Evolutionary conservation across 1,284 basidiomycete species (phyloP), one percentile per base, ranked within the genome.

Genomic region (Lignosus rhinocerotis): DNA sequence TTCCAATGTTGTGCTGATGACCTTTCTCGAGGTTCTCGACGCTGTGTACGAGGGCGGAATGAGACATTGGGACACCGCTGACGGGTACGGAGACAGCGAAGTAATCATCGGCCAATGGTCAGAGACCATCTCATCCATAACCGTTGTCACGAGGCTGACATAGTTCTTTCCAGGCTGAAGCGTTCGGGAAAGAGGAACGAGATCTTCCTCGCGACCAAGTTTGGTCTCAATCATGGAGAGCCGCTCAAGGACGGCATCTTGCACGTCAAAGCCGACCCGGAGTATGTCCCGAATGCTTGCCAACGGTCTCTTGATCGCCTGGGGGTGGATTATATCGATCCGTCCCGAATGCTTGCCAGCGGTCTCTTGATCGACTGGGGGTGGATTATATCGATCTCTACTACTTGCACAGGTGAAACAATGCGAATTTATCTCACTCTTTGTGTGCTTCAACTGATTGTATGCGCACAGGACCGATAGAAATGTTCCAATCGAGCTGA

Each of bases 141-240:
- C 9, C 34, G 2, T 36, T 10, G 14, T 36, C 34, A 16, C 34
- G 9, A 16, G 14, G 11, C 11, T 36, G 2, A 36, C 34, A 36
- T 2, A 6, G 2, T 11, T 4, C 6, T 41, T 25, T 33, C 0
- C 46, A 75, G 75, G 75, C 73, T 78, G 64, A 72, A 72, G 54
- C 68, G 62, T 19, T 73, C 72, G 0, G 76, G 75, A 6, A 76
- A 75, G 65, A 69, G 76, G 9, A 62, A 70, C 51, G 67, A 77
- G 50, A 75, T 80, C 45, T 80, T 80, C 67, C 70, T 81, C 6
- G 79, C 77, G 3, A 80, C 79, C 50, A 81, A 80, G 66, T 78
- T 76, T 42, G 76, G 75, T 0, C 14, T 75, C 76, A 44, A 73
- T 72, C 17, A 4, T 72, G 56, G 56, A 42, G 56, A 55, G 11